A percentile compares a stretch with the other conserved stretches of the same genome.
Conservation (phyloP, 352 stramenopile genomes). For the Phytopythium kandeliae region DNA sequence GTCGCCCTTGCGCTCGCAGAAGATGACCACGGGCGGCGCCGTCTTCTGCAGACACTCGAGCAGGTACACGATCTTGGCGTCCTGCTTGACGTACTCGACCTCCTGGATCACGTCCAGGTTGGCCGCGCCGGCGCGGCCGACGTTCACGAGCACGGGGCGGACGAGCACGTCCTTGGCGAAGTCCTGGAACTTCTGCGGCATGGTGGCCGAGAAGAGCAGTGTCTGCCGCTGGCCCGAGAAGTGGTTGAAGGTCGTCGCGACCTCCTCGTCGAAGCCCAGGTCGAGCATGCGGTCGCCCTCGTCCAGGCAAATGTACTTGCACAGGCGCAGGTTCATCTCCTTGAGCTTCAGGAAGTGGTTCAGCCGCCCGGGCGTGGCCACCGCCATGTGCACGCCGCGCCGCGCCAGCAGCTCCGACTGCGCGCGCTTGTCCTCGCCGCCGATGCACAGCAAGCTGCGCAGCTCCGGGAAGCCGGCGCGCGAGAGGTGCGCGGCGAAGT, state of each 20-base stretch:
- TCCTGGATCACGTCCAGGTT: slow-evolving; percentile 99
- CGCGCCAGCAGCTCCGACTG: slow-evolving; percentile 88
- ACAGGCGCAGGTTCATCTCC: slow-evolving; percentile 93
- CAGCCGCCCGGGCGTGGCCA: slow-evolving; percentile 95
- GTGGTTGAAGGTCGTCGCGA: slow-evolving; percentile 97
- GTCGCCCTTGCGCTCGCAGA: slow-evolving; percentile 96
- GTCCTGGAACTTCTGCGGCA: slow-evolving; percentile 99
- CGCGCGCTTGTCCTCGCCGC: slow-evolving; percentile 91
- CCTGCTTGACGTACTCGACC: slow-evolving; percentile 98
- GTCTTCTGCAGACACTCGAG: slow-evolving; percentile 99
- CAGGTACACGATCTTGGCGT: slow-evolving; percentile 98
- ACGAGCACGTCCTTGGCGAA: slow-evolving; percentile 97
- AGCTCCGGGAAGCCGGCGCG: slow-evolving; percentile 75
- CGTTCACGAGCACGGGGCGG: slow-evolving; percentile 97
- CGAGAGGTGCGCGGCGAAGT: slow-evolving; percentile 87
- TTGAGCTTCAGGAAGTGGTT: slow-evolving; percentile 96
- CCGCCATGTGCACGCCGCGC: slow-evolving; percentile 94
- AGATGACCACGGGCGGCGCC: slow-evolving; percentile 96
- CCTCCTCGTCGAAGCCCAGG: slow-evolving; percentile 91
- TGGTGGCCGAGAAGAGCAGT: slow-evolving; percentile 97
- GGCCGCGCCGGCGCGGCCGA: slow-evolving; percentile 95
- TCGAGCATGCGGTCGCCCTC: slow-evolving; percentile 99
- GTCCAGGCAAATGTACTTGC: slow-evolving; percentile 97
- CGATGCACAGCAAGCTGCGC: slow-evolving; percentile 93
- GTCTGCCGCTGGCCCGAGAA: slow-evolving; percentile 97